phyloP scores from a whole-genome alignment of 306 rosid genomes.

The Myrica gale region DNA sequence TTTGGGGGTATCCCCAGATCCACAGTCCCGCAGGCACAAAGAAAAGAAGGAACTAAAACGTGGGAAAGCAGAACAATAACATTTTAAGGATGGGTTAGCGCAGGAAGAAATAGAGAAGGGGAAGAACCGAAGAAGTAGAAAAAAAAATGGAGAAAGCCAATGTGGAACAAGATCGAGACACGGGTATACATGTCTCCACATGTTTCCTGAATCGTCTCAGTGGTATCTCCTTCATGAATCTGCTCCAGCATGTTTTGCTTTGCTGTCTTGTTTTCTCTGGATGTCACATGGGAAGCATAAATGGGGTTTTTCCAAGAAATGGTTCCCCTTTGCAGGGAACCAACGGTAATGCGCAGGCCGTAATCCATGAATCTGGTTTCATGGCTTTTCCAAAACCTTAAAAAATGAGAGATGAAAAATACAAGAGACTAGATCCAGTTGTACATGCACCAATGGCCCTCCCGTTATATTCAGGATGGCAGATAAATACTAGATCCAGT shows the following conservation, averaged over 20 bases:
- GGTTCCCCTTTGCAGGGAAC: conserved; percentile 9
- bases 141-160: background rate
- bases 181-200: background rate
- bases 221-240: background rate
- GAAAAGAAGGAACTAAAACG: background rate
- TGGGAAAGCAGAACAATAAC: background rate
- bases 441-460: background rate
- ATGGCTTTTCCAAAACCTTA: background rate
- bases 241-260: background rate
- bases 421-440: background rate
- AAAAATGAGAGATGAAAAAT: background rate
- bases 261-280: background rate
- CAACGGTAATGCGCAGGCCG: background rate
- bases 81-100: background rate
- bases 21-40: background rate
- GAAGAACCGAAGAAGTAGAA: background rate
- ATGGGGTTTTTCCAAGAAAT: background rate
- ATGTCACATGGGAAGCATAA: conserved; percentile 11
- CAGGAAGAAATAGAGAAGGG: background rate
- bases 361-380: conserved; percentile 5
- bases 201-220: conserved; percentile 5
- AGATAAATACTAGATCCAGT: too few species aligned
- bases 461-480: background rate
- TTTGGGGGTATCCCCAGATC: background rate
- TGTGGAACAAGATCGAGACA: background rate